Base-by-base conservation (phyloP, 169 alveolate species). In the Babesia ovis region DNA sequence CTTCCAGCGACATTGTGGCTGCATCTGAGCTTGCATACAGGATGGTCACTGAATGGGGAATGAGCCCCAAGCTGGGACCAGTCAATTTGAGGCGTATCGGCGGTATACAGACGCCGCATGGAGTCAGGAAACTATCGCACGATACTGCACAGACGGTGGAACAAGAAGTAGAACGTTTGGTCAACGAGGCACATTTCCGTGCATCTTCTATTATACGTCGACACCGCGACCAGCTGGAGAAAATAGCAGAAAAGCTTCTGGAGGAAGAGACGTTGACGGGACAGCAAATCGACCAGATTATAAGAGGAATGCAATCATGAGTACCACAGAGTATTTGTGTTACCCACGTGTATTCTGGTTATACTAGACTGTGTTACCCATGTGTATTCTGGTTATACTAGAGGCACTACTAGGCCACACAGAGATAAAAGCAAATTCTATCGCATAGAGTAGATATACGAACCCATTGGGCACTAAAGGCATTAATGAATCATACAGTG, bases 11-110 rank as follows among this genome's bases (percentile, higher is more conserved):
- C 73, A 91, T 96, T 22, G 53, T 82, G 9, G 85, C 92, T 32
- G 96, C 97, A 16, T 93, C 98, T 3, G 86, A 90, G 62, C 84
- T 95, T 39, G 98, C 98, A 0, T 67, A 75, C 56, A 86, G 86
- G 50, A 89, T 95, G 92, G 96, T 95, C 34, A 83, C 96, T 0
- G 88, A 91, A 51, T 95, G 95, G 92, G 98, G 98, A 18, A 94
- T 95, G 98, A 90, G 94, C 59, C 86, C 91, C 35, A 80, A 85
- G 71, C 70, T 92, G 32, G 96, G 95, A 16, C 94, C 95, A 16
- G 72, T 91, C 45, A 81, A 85, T 83, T 86, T 84, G 75, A 62
- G 73, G 25, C 60, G 71, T 39, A 59, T 82, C 59, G 85, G 85
- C 58, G 92, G 89, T 22, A 72, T 72, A 11, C 62, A 50, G 50